A percentile compares a stretch with the other conserved stretches of the same genome.
Conservation (phyloP, 768 basidiomycete species). For the Leccinum subgranulosum region DNA sequence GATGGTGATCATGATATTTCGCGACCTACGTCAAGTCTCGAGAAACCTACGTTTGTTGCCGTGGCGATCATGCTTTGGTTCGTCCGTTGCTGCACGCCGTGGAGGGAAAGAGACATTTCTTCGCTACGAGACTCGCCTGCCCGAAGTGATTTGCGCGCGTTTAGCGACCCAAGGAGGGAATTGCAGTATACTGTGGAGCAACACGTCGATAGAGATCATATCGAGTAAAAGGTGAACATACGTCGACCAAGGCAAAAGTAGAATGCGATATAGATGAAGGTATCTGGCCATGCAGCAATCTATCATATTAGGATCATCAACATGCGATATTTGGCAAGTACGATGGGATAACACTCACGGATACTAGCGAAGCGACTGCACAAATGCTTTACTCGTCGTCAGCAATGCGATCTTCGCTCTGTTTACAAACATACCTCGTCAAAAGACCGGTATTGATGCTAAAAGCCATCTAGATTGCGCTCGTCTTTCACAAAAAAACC, state of each 20-base stretch:
- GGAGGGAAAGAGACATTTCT: constrained; percentile 31
- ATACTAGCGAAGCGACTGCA: not conserved
- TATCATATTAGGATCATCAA: not conserved
- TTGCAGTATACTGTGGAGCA: constrained; percentile 51
- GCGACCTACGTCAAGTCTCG: not conserved
- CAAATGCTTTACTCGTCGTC: not conserved
- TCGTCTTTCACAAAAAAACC: not conserved
- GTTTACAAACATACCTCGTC: not conserved
- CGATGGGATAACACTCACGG: not conserved
- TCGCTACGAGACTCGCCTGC: constrained; percentile 15
- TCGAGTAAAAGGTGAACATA: not conserved
- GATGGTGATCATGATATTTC: not conserved
- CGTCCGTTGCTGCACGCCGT: constrained; percentile 23
- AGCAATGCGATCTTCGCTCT: not conserved
- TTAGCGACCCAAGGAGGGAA: constrained; percentile 58
- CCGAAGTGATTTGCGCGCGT: constrained; percentile 52
- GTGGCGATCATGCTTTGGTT: not conserved
- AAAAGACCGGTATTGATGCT: constrained; percentile 43
- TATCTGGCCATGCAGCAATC: not conserved
- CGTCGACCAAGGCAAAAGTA: not conserved
- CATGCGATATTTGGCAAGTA: not conserved
- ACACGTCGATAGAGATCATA: not conserved
- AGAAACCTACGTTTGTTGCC: not conserved
- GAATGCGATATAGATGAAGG: not conserved
- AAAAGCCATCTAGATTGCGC: constrained; percentile 42